Conservation (phyloP, 768 basidiomycete genomes). For the Boletus patriciae region DNA sequence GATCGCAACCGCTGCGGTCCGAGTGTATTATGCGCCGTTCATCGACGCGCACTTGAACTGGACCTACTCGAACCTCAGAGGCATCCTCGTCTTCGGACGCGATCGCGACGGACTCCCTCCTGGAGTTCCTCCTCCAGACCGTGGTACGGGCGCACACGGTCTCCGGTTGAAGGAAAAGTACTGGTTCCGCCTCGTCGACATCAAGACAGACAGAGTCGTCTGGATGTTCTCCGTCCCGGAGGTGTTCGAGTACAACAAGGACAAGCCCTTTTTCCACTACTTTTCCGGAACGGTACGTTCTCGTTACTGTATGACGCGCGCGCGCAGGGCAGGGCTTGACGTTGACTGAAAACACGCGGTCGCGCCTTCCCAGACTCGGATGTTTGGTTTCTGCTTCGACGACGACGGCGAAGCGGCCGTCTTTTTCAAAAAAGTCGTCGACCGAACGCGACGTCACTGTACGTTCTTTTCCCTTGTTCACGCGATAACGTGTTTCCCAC, state of each 20-base stretch:
- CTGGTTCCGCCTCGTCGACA: constrained; percentile 68
- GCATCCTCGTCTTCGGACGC: constrained; percentile 55
- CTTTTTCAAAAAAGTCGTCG: constrained; percentile 61
- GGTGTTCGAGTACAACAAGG: constrained; percentile 69
- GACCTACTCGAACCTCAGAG: constrained; percentile 59
- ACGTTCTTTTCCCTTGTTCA: not conserved
- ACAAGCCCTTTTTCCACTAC: constrained; percentile 90
- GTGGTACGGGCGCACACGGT: constrained; percentile 19
- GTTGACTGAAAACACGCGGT: not conserved
- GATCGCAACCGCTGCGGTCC: constrained; percentile 54
- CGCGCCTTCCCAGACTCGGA: constrained; percentile 33
- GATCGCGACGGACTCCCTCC: constrained; percentile 32
- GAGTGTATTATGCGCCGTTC: constrained; percentile 63
- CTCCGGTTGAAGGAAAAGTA: constrained; percentile 38
- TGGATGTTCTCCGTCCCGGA: constrained; percentile 69
- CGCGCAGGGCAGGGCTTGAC: not conserved
- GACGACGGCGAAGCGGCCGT: constrained; percentile 59
- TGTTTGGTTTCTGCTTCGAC: constrained; percentile 57
- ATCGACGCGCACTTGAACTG: constrained; percentile 48
- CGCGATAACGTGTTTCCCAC: not conserved
- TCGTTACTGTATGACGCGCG: not conserved
- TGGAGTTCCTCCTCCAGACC: constrained; percentile 21
- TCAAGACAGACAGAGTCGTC: constrained; percentile 54
- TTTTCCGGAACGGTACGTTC: constrained; percentile 79
- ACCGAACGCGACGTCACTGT: constrained; percentile 47